These are phyloP conservation scores for Clonostachys chloroleuca DNA, from an alignment of 2,329 filamentous ascomycete species.

Conservation along the genomic window DNA sequence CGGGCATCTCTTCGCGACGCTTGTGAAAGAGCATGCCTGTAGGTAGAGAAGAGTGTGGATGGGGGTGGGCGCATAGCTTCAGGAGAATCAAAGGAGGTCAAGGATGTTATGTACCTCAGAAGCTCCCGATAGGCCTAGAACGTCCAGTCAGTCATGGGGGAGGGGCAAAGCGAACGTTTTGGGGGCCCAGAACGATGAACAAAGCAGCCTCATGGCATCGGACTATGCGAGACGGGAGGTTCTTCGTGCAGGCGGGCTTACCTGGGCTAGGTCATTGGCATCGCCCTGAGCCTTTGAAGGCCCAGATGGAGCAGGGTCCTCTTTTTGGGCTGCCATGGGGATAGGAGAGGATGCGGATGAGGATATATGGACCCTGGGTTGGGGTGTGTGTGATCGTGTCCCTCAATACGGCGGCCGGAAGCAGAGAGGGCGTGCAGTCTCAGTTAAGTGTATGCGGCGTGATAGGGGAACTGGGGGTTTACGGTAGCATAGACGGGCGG, in stretches of 20 bases:
- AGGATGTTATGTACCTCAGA: slow-evolving; percentile 19
- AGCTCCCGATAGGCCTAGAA: slow-evolving; percentile 31
- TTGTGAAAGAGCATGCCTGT: not conserved
- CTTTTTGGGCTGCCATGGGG: not conserved
- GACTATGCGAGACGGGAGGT: too few species aligned
- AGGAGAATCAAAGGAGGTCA: not conserved
- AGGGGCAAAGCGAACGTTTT: too few species aligned
- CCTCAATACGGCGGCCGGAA: not conserved
- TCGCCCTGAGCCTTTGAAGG: not conserved
- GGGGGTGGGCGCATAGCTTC: not conserved
- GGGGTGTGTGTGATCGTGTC: not conserved
- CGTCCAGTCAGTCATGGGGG: too few species aligned
- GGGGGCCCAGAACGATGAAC: not conserved
- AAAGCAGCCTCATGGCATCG: too few species aligned
- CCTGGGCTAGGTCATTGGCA: not conserved
- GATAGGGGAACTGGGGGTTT: too few species aligned
- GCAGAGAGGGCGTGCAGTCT: too few species aligned
- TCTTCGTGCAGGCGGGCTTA: not conserved
- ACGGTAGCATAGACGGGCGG: too few species aligned
- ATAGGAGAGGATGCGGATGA: not conserved
- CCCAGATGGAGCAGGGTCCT: too few species aligned
- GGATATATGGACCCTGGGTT: not conserved
- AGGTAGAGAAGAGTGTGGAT: not conserved
- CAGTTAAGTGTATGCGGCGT: too few species aligned
- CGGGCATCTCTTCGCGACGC: not conserved